These are phyloP conservation scores for Ottelia alismoides DNA, from an alignment of 106 monocot genomes.

Conservation along the genomic window DNA sequence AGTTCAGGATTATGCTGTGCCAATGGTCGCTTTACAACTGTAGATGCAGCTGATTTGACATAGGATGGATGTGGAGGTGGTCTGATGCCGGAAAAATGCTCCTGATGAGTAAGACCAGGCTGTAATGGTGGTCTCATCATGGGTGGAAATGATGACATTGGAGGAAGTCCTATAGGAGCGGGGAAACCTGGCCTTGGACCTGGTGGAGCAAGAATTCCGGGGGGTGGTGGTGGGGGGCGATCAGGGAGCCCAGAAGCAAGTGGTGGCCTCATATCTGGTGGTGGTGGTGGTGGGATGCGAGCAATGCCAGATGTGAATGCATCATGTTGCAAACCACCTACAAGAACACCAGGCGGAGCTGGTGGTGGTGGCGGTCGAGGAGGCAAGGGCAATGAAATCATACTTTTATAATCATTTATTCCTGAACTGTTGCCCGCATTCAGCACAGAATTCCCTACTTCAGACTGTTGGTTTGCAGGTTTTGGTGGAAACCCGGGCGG, in stretches of 20 bases:
- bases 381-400: too few species aligned
- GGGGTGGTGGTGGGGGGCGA: slow-evolving; percentile 45
- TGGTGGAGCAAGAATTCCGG: slow-evolving; percentile 29
- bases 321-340: too few species aligned
- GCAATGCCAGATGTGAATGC: too few species aligned
- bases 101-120: slow-evolving; percentile 30
- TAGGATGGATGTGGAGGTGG: slow-evolving; percentile 83
- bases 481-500: slow-evolving; percentile 65
- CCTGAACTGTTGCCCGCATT: too few species aligned
- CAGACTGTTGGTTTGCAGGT: too few species aligned
- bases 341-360: too few species aligned
- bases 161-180: slow-evolving; percentile 39
- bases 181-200: slow-evolving; percentile 37
- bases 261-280: slow-evolving; percentile 41
- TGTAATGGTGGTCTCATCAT: slow-evolving; percentile 22
- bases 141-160: slow-evolving; percentile 28
- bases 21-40: slow-evolving; percentile 91
- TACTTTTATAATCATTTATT: too few species aligned
- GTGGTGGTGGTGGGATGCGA: slow-evolving; percentile 60
- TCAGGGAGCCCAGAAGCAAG: slow-evolving; percentile 31
- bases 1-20: slow-evolving; percentile 93
- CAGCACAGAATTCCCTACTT: too few species aligned
- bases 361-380: slow-evolving; percentile 52
- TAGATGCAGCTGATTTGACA: slow-evolving; percentile 92
- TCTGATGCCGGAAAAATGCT: slow-evolving; percentile 19